Percentiles rank a stretch among this genome's conserved stretches.
These are phyloP conservation scores for Arabidopsis arenosa DNA, from an alignment of 345 rosid genomes.

Conservation along the genomic window DNA sequence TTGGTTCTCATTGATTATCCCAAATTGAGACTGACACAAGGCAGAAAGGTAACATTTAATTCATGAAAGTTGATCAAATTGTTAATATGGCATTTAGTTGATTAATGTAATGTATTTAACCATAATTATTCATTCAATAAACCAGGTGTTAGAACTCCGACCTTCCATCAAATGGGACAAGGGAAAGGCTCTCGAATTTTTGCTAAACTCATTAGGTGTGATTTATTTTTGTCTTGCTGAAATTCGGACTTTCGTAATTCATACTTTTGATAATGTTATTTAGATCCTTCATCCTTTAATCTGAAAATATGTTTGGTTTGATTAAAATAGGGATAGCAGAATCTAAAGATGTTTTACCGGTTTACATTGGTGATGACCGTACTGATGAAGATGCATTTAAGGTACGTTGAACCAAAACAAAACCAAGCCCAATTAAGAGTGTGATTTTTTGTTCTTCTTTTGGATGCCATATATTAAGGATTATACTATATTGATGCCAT, in stretches of 20 bases:
- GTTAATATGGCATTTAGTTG: background rate
- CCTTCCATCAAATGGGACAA: conserved; percentile 69
- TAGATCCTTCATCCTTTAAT: background rate
- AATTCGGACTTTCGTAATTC: background rate
- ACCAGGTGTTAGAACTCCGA: conserved; percentile 61
- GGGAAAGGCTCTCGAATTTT: conserved; percentile 59
- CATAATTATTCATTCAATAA: background rate
- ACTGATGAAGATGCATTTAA: conserved; percentile 73
- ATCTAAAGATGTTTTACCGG: conserved; percentile 52
- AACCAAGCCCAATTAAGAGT: background rate
- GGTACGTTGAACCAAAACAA: conserved; percentile 36
- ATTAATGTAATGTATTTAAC: background rate
- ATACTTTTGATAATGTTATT: background rate
- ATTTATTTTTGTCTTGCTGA: background rate
- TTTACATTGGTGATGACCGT: conserved; percentile 66
- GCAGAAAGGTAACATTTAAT: conserved; percentile 52
- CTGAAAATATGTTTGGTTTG: background rate
- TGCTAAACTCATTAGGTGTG: conserved; percentile 55
- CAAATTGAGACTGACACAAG: conserved; percentile 45
- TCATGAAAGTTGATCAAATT: background rate
- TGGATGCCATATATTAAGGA: background rate
- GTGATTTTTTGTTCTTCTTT: background rate
- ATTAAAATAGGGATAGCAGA: conserved; percentile 27
- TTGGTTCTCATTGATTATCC: conserved; percentile 49
- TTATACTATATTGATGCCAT: background rate